Evolutionary conservation across 2,329 filamentous ascomycete genomes (phyloP), one percentile per base, ranked within the genome.

Genomic region (Ophiostoma populinum): DNA sequence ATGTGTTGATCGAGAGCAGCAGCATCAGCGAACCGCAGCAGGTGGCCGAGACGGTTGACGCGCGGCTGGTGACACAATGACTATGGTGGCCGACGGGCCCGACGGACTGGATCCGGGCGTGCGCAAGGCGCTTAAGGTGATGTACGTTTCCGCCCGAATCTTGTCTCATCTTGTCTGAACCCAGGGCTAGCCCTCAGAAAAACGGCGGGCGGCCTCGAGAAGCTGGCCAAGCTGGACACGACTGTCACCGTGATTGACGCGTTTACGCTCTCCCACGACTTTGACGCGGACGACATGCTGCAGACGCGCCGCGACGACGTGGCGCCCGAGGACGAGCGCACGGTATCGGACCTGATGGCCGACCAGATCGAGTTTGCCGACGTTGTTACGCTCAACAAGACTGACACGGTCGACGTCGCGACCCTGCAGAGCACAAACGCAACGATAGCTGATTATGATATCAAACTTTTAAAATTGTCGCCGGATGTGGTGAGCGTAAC

Each of bases 331-430:
- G 78, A 83, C 40, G 75, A 83, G 43, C 59, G 77, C 0, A 81
- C 75, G 0, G 76, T 83, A 3, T 80, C 75, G 1, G 76, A 82
- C 43, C 61, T 83, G 0, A 78, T 81, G 64, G 75, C 80, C 0
- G 77, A 82, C 44, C 77, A 82, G 46, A 78, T 82, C 40, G 78
- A 83, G 51, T 83, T 83, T 45, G 75, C 77, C 0, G 75, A 82
- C 43, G 75, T 81, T 6, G 63, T 82, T 11, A 62, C 81, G 4
- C 54, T 81, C 15, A 82, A 82, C 54, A 82, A 82, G 51, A 58
- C 67, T 6, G 75, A 80, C 40, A 67, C 71, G 40, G 70, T 39
- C 7, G 46, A 55, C 10, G 51, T 60, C 26, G 49, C 54, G 5
- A 54, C 57, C 1, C 56, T 62, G 13, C 46, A 52, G 5, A 56